Percentiles rank a stretch among this genome's conserved stretches.
These are phyloP conservation scores for Sporobolomyces pararoseus DNA, from an alignment of 768 basidiomycete genomes.

Conservation along the genomic window DNA sequence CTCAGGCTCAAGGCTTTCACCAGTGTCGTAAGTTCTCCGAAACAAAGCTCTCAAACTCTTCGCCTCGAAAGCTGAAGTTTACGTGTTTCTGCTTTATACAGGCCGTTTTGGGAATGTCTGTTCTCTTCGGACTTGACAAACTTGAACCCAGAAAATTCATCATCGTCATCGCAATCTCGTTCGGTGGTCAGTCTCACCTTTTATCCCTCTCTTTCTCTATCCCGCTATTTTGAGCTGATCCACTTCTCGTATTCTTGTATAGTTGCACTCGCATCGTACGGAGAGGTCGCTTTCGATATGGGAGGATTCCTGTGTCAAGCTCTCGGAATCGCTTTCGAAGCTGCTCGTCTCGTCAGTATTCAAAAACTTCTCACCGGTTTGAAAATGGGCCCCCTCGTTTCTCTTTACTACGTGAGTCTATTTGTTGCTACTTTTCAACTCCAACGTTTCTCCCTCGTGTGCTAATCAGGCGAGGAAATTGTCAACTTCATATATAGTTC, in stretches of 20 bases:
- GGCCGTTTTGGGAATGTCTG: constrained; percentile 66
- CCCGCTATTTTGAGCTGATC: too few relatives aligned
- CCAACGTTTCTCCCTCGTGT: not conserved
- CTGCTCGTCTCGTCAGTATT: constrained; percentile 87
- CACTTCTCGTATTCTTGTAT: too few relatives aligned
- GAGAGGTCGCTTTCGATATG: constrained; percentile 78
- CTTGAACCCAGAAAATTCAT: constrained; percentile 72
- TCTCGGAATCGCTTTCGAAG: constrained; percentile 84
- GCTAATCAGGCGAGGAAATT: too few relatives aligned
- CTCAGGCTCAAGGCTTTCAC: constrained; percentile 67
- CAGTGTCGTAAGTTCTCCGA: constrained; percentile 52
- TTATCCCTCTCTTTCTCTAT: not conserved
- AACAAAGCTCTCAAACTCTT: too few relatives aligned
- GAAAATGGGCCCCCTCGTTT: constrained; percentile 92
- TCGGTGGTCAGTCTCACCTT: constrained; percentile 54
- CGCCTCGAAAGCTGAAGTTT: not conserved
- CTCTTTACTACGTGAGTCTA: constrained; percentile 76
- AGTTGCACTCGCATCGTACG: constrained; percentile 77
- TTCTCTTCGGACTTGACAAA: constrained; percentile 80
- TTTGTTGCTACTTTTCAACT: not conserved
- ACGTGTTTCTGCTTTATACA: not conserved
- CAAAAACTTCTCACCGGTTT: constrained; percentile 88
- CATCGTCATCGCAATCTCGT: constrained; percentile 86
- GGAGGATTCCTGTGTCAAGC: constrained; percentile 84
- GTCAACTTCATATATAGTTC: constrained; percentile 15